Conservation (phyloP, 371 early-diverging fungal genomes). For the Zopfochytrium polystomum region DNA sequence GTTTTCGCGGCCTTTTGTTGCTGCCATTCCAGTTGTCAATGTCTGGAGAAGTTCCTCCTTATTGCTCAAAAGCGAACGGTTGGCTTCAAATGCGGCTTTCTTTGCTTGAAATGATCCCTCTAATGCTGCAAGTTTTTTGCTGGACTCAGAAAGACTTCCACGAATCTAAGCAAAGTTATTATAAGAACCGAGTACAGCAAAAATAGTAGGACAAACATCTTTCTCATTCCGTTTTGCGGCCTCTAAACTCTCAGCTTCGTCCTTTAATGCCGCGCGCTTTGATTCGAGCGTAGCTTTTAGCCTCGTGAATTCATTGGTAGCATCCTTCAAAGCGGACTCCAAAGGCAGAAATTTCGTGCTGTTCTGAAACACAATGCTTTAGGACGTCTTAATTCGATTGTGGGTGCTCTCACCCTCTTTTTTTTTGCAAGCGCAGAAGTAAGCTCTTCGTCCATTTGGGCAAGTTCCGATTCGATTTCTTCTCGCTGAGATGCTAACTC, state of each 20-base stretch:
- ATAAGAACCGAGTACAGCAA: not conserved
- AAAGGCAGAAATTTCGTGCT: conserved; percentile 62
- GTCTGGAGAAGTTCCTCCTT: conserved; percentile 87
- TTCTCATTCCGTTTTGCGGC: conserved; percentile 14
- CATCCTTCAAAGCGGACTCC: conserved; percentile 68
- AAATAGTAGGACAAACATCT: conserved; percentile 28
- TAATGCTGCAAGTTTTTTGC: conserved; percentile 8
- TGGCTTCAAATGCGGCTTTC: not conserved
- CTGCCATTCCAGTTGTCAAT: conserved; percentile 87
- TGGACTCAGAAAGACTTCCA: not conserved
- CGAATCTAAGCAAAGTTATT: no score
- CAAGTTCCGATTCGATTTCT: conserved; percentile 15
- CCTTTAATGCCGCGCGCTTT: conserved; percentile 65
- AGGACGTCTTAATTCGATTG: not conserved
- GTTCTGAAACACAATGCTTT: conserved; percentile 39
- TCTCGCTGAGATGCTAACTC: no score
- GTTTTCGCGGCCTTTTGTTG: conserved; percentile 86
- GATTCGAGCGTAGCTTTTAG: conserved; percentile 77
- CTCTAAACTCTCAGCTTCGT: conserved; percentile 58
- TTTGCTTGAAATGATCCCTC: not conserved
- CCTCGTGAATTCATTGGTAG: conserved; percentile 71
- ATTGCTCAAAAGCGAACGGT: conserved; percentile 34
- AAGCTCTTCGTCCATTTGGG: conserved; percentile 24
- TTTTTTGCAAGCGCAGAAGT: not conserved
- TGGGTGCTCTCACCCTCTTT: conserved; percentile 4